Percentiles rank a stretch among this genome's conserved stretches.
phyloP scores from a whole-genome alignment of 1,284 basidiomycete genomes.

The Ustilago sp. region DNA sequence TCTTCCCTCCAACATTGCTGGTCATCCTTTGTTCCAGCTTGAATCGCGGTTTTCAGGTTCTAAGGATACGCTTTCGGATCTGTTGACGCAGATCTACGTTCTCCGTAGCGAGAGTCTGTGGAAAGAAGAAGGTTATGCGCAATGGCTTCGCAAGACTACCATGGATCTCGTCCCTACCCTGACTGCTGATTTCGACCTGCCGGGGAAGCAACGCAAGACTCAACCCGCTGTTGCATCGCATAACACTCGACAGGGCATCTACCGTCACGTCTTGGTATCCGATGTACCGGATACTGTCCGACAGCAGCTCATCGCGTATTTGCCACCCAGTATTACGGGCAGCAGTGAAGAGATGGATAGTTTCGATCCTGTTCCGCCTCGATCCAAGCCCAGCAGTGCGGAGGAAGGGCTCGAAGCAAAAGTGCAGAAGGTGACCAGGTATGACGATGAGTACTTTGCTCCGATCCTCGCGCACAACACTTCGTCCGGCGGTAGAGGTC shows the following conservation, averaged over 20 bases:
- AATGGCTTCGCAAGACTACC: conserved; percentile 57
- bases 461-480: conserved; percentile 20
- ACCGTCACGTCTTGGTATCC: conserved; percentile 66
- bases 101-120: conserved; percentile 62
- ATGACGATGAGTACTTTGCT: conserved; percentile 64
- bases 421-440: conserved; percentile 40
- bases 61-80: conserved; percentile 44
- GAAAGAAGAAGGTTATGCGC: conserved; percentile 54
- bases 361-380: conserved; percentile 66
- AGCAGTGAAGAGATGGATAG: conserved; percentile 57
- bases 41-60: conserved; percentile 16
- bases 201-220: conserved; percentile 3
- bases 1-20: conserved; percentile 39
- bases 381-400: neutral
- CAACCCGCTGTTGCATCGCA: conserved; percentile 29
- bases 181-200: conserved; percentile 21
- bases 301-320: conserved; percentile 59
- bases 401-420: conserved; percentile 11
- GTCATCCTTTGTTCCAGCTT: conserved; percentile 30
- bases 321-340: conserved; percentile 57
- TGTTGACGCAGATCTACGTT: conserved; percentile 64
- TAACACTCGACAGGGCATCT: conserved; percentile 54
- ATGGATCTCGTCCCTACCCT: conserved; percentile 27
- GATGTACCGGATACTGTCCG: conserved; percentile 64
- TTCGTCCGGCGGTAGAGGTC: conserved; percentile 1